Evolutionary conservation across 2,329 filamentous ascomycete species (phyloP).

Genomic region (Fusarium gaditjirri): DNA sequence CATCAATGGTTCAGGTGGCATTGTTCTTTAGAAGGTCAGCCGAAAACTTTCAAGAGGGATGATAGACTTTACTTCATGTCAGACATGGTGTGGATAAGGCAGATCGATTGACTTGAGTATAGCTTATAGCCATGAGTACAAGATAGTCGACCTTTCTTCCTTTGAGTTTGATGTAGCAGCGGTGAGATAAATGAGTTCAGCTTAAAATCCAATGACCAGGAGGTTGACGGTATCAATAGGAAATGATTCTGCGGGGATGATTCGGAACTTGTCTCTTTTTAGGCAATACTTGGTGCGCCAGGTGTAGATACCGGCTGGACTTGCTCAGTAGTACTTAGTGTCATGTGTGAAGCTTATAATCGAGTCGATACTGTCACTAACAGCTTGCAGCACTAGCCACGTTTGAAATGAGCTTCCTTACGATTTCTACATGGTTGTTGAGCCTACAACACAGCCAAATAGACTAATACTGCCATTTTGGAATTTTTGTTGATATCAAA

Average conservation of each 20-base stretch:
- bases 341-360: neutral
- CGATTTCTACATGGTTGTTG: rapidly evolving
- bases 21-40: neutral
- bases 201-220: neutral
- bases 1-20: neutral
- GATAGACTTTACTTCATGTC: neutral
- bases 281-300: neutral
- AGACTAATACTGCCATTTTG: rapidly evolving
- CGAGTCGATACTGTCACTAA: neutral
- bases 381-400: neutral
- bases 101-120: rapidly evolving
- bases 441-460: rapidly evolving
- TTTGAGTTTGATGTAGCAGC: neutral
- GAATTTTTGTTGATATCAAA: rapidly evolving
- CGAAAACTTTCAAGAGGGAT: rapidly evolving
- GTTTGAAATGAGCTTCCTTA: rapidly evolving
- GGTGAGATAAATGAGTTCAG: neutral
- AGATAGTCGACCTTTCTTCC: neutral
- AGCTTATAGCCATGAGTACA: rapidly evolving
- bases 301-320: neutral
- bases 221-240: neutral
- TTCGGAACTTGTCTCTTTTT: constrained; percentile 4
- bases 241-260: constrained; percentile 8
- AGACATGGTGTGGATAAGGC: neutral
- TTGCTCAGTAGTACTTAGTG: neutral